Evolutionary conservation across 805 yeast genomes (phyloP).

Genomic region (Ogataea neopini): DNA sequence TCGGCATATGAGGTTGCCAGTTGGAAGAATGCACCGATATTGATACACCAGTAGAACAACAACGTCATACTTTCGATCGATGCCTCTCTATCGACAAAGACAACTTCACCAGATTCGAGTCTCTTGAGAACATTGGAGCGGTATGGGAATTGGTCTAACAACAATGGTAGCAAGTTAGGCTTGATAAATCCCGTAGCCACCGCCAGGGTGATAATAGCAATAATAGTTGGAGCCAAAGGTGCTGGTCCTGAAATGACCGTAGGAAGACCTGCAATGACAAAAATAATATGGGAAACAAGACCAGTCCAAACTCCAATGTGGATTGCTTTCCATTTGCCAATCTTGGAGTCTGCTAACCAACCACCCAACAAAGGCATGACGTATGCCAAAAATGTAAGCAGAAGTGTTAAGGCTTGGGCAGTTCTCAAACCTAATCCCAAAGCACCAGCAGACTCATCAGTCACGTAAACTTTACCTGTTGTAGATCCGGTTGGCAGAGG

Average conservation of each 20-base stretch:
- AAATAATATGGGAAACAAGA: constrained; percentile 46
- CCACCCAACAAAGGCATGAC: constrained; percentile 55
- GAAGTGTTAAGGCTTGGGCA: constrained; percentile 48
- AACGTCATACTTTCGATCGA: constrained; percentile 42
- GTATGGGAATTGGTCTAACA: constrained; percentile 64
- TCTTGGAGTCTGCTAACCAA: constrained; percentile 48
- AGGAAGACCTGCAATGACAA: constrained; percentile 52
- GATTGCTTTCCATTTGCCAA: constrained; percentile 50
- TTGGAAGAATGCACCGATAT: constrained; percentile 54
- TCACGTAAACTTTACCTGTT: constrained; percentile 41
- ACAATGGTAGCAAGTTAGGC: constrained; percentile 51
- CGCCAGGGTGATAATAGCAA: constrained; percentile 43
- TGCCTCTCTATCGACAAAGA: constrained; percentile 52
- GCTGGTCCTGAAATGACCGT: constrained; percentile 40
- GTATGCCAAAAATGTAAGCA: constrained; percentile 50
- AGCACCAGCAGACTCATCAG: constrained; percentile 48
- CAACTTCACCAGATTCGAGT: constrained; percentile 63
- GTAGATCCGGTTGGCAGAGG: constrained; percentile 51
- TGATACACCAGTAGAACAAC: constrained; percentile 56
- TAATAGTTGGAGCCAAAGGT: constrained; percentile 42
- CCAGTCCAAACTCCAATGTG: constrained; percentile 52
- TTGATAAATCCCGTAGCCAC: constrained; percentile 55
- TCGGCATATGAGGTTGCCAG: constrained; percentile 54
- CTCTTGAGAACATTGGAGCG: constrained; percentile 59
- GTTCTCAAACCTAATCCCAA: constrained; percentile 45